Evolutionary conservation across 2,329 filamentous ascomycete species (phyloP).

Genomic region (Scortechinia acanthostroma): DNA sequence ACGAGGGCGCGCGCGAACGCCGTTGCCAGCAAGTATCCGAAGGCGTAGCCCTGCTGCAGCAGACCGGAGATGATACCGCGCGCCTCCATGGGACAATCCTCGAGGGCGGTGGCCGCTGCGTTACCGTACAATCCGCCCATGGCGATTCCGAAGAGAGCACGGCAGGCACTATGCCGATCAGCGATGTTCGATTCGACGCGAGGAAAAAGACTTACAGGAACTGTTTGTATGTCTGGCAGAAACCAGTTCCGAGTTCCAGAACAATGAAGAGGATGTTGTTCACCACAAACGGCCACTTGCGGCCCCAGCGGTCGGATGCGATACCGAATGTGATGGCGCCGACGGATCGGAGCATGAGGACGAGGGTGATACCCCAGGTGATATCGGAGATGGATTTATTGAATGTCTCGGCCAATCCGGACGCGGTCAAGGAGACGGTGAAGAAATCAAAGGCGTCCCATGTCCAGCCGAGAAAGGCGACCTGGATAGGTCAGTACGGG

Average conservation of each 20-base stretch:
- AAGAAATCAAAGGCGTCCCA: constrained; percentile 35
- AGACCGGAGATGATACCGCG: constrained; percentile 72
- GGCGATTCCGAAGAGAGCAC: constrained; percentile 70
- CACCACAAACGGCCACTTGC: constrained; percentile 9
- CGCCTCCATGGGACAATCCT: constrained; percentile 63
- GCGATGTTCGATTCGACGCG: constrained; percentile 22
- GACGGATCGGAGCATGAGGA: constrained; percentile 22
- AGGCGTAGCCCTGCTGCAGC: constrained; percentile 66
- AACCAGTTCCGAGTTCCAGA: constrained; percentile 48
- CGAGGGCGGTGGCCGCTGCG: constrained; percentile 71
- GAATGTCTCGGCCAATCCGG: constrained; percentile 24
- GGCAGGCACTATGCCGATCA: too few species aligned
- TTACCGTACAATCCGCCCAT: constrained; percentile 80
- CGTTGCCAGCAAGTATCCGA: constrained; percentile 55
- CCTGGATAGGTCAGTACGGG: background rate
- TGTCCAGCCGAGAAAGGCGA: constrained; percentile 12
- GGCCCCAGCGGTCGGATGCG: constrained; percentile 15
- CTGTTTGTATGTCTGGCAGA: constrained; percentile 58
- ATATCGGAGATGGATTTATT: constrained; percentile 23
- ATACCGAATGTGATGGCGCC: constrained; percentile 16
- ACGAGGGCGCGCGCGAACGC: constrained; percentile 62
- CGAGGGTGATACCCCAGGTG: constrained; percentile 29
- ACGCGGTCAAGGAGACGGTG: constrained; percentile 28
- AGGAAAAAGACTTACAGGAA: constrained; percentile 41
- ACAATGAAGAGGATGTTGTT: constrained; percentile 3